Evolutionary conservation across 2,329 filamentous ascomycete genomes (phyloP).

Genomic region (Cercospora sp.): DNA sequence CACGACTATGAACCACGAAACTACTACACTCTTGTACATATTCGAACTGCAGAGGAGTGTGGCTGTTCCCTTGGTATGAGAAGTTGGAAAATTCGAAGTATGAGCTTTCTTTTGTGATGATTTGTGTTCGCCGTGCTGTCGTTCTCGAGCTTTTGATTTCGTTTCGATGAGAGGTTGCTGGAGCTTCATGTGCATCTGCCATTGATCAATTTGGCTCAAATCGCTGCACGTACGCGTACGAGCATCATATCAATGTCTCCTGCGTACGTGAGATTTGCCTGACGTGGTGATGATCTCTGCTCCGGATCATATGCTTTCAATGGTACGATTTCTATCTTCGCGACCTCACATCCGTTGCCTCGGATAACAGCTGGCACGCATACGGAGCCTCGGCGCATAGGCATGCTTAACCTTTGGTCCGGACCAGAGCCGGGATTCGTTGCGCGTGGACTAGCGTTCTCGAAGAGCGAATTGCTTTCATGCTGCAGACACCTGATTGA

Average conservation of each 20-base stretch:
- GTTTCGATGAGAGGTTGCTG: too few species aligned
- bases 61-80: not conserved
- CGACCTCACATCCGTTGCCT: not conserved
- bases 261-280: not conserved
- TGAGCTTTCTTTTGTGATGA: not conserved
- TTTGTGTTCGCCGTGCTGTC: not conserved
- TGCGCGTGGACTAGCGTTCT: not conserved
- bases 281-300: not conserved
- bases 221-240: not conserved
- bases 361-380: not conserved
- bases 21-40: not conserved
- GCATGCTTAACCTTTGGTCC: not conserved
- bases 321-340: not conserved
- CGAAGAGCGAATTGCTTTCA: not conserved
- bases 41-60: not conserved
- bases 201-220: too few species aligned
- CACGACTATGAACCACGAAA: not conserved
- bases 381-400: not conserved
- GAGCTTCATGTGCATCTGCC: too few species aligned
- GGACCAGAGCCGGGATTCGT: not conserved
- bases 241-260: too few species aligned
- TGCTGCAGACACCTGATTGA: not conserved
- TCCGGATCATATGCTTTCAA: not conserved
- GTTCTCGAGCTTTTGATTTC: too few species aligned
- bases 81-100: not conserved